These are phyloP conservation scores for Podospora didyma DNA, from an alignment of 495 filamentous ascomycete genomes.

Conservation along the genomic window DNA sequence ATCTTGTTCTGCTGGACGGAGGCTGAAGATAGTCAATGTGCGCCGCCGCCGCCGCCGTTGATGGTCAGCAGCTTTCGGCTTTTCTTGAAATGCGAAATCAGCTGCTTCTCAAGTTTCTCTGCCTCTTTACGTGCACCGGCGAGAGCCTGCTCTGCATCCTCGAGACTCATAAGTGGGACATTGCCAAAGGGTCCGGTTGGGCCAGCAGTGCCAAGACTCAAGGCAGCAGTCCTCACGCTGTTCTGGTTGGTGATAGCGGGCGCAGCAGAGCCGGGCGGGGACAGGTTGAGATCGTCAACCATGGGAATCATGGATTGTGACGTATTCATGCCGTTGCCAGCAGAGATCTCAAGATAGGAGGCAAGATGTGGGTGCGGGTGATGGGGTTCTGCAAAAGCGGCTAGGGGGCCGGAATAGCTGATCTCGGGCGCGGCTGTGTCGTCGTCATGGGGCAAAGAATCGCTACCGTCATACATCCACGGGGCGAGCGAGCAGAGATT, in stretches of 20 bases:
- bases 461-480: conserved; percentile 37
- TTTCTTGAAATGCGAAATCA: conserved; percentile 57
- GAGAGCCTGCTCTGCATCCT: conserved; percentile 60
- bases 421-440: conserved; percentile 28
- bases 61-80: conserved; percentile 46
- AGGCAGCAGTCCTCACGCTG: neutral
- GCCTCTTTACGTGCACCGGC: conserved; percentile 58
- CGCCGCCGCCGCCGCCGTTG: conserved; percentile 11
- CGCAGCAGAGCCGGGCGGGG: neutral
- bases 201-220: conserved; percentile 1
- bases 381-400: conserved; percentile 8
- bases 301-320: neutral
- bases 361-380: neutral
- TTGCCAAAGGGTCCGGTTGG: conserved; percentile 36
- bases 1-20: neutral
- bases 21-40: conserved; percentile 28
- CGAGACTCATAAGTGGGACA: conserved; percentile 48
- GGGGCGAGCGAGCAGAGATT: conserved; percentile 37
- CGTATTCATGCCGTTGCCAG: neutral
- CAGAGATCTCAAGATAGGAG: conserved; percentile 8
- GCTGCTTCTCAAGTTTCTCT: conserved; percentile 64
- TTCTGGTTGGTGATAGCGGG: neutral
- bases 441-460: conserved; percentile 8
- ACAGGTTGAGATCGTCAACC: neutral
- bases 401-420: conserved; percentile 27